phyloP scores from a whole-genome alignment of 2,329 filamentous ascomycete species.

The Hypoxylon sp. region DNA sequence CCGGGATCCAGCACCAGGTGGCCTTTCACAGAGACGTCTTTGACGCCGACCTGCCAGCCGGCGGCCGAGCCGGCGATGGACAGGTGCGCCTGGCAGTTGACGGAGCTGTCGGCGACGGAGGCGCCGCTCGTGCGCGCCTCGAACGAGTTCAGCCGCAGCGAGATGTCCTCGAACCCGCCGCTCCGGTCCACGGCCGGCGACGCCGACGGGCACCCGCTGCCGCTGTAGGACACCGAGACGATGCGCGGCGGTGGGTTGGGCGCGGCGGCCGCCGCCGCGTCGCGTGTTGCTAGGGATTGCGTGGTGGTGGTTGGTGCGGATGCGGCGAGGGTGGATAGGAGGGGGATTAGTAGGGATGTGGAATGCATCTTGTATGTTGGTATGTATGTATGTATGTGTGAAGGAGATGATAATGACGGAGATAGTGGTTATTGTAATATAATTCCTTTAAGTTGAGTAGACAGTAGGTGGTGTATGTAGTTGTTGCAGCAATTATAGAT shows the following conservation, averaged over 20 bases:
- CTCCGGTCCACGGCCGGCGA: slow-evolving; percentile 45
- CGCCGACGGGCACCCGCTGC: slow-evolving; percentile 49
- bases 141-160: slow-evolving; percentile 43
- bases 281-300: slow-evolving; percentile 27
- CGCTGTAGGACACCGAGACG: slow-evolving; percentile 48
- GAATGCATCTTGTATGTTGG: slow-evolving; percentile 26
- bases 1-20: slow-evolving; percentile 47
- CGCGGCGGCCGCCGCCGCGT: slow-evolving; percentile 33
- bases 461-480: no score
- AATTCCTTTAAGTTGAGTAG: no score
- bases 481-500: slow-evolving; percentile 11
- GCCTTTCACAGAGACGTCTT: slow-evolving; percentile 46
- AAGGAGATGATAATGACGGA: not conserved
- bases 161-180: slow-evolving; percentile 46
- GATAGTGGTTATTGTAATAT: slow-evolving; percentile 2
- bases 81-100: slow-evolving; percentile 52
- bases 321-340: slow-evolving; percentile 34
- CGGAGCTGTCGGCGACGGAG: slow-evolving; percentile 39
- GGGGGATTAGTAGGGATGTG: slow-evolving; percentile 30
- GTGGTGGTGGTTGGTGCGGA: slow-evolving; percentile 31
- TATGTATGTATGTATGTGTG: not conserved
- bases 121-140: slow-evolving; percentile 38
- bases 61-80: slow-evolving; percentile 43
- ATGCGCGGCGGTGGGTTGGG: slow-evolving; percentile 44
- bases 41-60: slow-evolving; percentile 52